Conservation (phyloP, 495 filamentous ascomycete species). For the Aspergillus ellipticus region DNA sequence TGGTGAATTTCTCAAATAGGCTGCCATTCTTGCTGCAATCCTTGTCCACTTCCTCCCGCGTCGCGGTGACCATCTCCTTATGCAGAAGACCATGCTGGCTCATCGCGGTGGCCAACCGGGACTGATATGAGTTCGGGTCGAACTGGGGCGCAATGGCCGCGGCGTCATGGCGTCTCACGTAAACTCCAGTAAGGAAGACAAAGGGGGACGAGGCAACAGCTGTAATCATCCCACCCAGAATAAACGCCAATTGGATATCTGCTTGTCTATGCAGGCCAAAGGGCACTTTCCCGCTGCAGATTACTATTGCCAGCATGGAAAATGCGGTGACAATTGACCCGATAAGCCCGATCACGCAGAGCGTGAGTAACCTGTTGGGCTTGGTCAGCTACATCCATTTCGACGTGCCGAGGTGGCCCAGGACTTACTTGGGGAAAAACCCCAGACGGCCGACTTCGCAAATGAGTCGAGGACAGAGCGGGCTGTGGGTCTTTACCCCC, state of each 20-base stretch:
- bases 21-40: background rate
- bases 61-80: background rate
- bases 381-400: too few relatives aligned
- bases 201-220: background rate
- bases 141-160: background rate
- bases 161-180: background rate
- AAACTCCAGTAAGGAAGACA: background rate
- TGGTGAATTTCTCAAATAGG: background rate
- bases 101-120: background rate
- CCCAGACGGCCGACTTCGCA: background rate
- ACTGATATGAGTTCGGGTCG: background rate
- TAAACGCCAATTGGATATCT: too few relatives aligned
- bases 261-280: too few relatives aligned
- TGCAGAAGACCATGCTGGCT: background rate
- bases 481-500: background rate
- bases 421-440: background rate
- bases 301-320: too few relatives aligned
- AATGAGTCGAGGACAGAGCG: background rate
- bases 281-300: too few relatives aligned
- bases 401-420: background rate
- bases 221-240: background rate
- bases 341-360: too few relatives aligned
- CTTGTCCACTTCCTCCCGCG: background rate
- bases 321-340: too few relatives aligned
- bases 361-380: too few relatives aligned